Evolutionary conservation across 169 alveolate species (phyloP), one percentile per base, ranked within the genome.

Genomic region (Babesia gibsoni): DNA sequence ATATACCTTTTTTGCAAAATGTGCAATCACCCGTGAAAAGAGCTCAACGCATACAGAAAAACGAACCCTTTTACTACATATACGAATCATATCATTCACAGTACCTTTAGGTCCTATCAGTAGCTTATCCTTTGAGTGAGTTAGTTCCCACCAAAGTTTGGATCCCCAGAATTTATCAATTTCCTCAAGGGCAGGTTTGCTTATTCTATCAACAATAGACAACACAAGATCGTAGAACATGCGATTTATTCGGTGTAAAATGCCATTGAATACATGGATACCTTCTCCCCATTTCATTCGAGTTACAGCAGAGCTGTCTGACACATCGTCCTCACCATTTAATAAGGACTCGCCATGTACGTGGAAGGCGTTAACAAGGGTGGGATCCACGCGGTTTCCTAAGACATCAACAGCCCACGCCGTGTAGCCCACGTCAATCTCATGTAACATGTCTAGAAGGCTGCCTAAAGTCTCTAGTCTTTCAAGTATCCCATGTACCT

Each of bases 41-140:
- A 65, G 64, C 32, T 75, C 80, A n/a, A 43, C 72, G 45, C 73
- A 75, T n/a, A 75, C 27, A 0, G 77, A 53, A 20, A 43, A 42
- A 2, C 70, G 68, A 14, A 53, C 53, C 10, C 53, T 30, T 23
- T 27, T 33, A 37, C 35, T 35, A 33, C 68, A 65, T 9, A 43
- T 49, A 12, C 56, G 32, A 27, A 64, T 12, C 6, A 42, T 30
- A 16, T 52, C 29, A n/a, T 61, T 41, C 23, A 75, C 61, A 0
- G 37, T 64, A 35, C 84, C 84, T 18, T 53, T 36, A 3, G 84
- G 84, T 4, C 84, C 72, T 22, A 75, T 53, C 8, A 50, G 45
- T 20, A 35, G 69, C 32, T 65, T 59, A n/a, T 64, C 63, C 43
- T 75, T 45, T 20, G 72, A 61, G 43, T 75, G 39, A 42, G 66